Percentiles rank a stretch among this genome's conserved stretches.
These are phyloP conservation scores for Pleoardoris graminearum DNA, from an alignment of 2,329 filamentous ascomycete species.

Conservation along the genomic window DNA sequence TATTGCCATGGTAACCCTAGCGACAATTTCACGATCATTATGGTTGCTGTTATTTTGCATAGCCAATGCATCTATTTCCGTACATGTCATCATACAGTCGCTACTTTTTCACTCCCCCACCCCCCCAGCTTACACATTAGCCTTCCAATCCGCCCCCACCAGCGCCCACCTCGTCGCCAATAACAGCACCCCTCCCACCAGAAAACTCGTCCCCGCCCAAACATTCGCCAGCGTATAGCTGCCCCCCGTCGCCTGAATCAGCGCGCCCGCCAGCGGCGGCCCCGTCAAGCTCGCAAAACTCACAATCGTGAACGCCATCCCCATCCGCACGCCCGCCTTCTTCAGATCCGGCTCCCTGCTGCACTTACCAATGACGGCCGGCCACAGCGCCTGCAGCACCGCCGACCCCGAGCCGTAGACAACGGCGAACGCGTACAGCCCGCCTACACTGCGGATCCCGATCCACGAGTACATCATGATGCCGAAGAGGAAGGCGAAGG, in stretches of 20 bases:
- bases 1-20: no score
- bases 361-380: constrained; percentile 27
- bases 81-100: no score
- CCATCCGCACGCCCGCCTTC: constrained; percentile 41
- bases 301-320: constrained; percentile 44
- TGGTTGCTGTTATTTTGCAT: no score
- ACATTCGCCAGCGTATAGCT: constrained; percentile 43
- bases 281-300: constrained; percentile 42
- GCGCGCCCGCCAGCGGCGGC: constrained; percentile 40
- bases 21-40: no score
- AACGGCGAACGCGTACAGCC: constrained; percentile 36
- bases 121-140: constrained; percentile 27
- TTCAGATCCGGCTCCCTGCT: constrained; percentile 42
- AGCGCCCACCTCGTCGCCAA: constrained; percentile 31
- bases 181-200: constrained; percentile 31
- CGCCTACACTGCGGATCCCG: constrained; percentile 27
- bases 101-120: no score
- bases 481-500: constrained; percentile 52
- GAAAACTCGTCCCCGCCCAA: constrained; percentile 39
- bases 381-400: constrained; percentile 39
- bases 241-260: constrained; percentile 35
- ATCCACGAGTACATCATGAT: constrained; percentile 48
- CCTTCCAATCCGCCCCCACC: constrained; percentile 35
- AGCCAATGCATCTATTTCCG: no score
- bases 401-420: constrained; percentile 35